Percentiles rank a stretch among this genome's conserved stretches.
These are phyloP conservation scores for Jackrogersella multiformis DNA, from an alignment of 495 filamentous ascomycete genomes.

Conservation along the genomic window DNA sequence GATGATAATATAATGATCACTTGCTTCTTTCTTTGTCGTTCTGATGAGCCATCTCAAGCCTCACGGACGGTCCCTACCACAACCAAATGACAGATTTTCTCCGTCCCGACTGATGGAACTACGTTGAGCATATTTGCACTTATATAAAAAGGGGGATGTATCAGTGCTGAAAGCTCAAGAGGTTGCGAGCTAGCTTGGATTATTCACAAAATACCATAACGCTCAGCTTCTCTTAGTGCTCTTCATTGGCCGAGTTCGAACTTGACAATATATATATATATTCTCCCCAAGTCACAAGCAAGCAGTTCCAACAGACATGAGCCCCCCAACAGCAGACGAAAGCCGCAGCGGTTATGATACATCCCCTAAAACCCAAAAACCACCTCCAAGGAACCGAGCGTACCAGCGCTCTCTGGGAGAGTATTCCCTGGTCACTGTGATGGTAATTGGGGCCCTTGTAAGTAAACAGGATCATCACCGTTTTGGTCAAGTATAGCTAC, in stretches of 20 bases:
- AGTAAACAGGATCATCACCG: background rate
- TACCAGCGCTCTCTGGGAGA: background rate
- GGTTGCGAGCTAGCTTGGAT: background rate
- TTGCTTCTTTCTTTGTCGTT: constrained; percentile 12
- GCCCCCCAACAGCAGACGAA: background rate
- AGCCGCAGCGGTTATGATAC: constrained; percentile 30
- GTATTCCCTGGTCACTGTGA: background rate
- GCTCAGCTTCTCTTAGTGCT: background rate
- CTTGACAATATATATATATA: background rate
- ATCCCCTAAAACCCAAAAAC: background rate
- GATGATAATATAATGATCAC: background rate
- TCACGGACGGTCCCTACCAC: background rate
- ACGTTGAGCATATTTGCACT: background rate
- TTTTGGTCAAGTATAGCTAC: background rate
- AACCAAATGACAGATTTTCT: background rate
- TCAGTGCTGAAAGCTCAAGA: background rate
- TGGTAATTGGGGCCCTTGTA: background rate
- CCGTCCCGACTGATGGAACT: background rate
- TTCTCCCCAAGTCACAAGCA: background rate
- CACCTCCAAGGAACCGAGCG: background rate
- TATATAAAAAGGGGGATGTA: background rate
- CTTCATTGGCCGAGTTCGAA: background rate
- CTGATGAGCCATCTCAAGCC: background rate
- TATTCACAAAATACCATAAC: background rate
- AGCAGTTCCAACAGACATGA: background rate